phyloP scores from a whole-genome alignment of 345 rosid species.

The Hibiscus trionum region DNA sequence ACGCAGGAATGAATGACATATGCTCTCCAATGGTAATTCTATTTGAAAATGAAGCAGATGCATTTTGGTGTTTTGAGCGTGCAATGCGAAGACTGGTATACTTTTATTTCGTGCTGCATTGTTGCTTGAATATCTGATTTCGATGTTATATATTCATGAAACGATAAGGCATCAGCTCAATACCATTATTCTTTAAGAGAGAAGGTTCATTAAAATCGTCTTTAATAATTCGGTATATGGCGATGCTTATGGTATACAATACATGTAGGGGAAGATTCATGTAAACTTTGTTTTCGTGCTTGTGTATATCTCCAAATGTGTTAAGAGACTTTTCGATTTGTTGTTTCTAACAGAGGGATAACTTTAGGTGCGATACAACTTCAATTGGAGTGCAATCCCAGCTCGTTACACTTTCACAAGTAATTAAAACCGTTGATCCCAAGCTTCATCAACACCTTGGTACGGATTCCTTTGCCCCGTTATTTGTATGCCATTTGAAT shows the following conservation, averaged over 20 bases:
- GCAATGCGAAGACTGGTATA: conserved; percentile 84
- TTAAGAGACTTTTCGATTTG: not conserved
- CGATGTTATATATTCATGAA: no score
- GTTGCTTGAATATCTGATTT: not conserved
- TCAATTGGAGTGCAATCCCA: conserved; percentile 93
- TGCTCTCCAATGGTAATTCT: conserved; percentile 84
- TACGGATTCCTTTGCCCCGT: conserved; percentile 17
- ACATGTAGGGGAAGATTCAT: not conserved
- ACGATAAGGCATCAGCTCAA: no score
- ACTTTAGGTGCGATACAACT: conserved; percentile 59
- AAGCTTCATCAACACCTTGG: conserved; percentile 95
- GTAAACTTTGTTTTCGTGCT: not conserved
- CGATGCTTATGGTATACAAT: no score
- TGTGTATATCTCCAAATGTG: not conserved
- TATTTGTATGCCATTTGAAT: conserved; percentile 2
- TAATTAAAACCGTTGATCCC: conserved; percentile 78
- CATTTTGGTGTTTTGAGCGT: conserved; percentile 95
- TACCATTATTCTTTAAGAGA: no score
- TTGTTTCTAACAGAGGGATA: conserved; percentile 63
- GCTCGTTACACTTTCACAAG: conserved; percentile 70
- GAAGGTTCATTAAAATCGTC: not conserved
- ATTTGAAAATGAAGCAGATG: conserved; percentile 87
- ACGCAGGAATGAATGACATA: conserved; percentile 26
- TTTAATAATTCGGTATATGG: not conserved
- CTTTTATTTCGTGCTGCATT: not conserved